Conservation (phyloP, 2,329 filamentous ascomycete genomes). For the Coniochaeta sp. region DNA sequence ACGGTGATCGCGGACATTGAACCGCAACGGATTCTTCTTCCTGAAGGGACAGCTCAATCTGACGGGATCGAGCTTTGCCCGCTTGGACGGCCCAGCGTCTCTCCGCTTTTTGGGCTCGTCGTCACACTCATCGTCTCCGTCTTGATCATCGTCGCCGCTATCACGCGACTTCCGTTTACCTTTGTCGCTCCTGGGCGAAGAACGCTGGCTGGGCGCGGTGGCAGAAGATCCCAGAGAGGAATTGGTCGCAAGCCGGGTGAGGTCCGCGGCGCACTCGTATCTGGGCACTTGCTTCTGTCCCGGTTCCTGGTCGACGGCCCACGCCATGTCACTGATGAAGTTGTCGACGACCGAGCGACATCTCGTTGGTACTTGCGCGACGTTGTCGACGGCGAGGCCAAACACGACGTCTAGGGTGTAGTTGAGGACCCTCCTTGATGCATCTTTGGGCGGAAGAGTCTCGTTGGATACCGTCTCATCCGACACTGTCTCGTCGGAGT, state of each 20-base stretch:
- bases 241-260: background rate
- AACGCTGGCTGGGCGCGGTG: background rate
- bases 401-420: conserved; percentile 5
- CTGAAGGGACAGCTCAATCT: conserved; percentile 29
- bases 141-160: background rate
- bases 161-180: conserved; percentile 4
- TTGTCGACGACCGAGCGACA: conserved; percentile 5
- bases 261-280: background rate
- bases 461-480: conserved; percentile 4
- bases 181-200: background rate
- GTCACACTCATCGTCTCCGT: conserved; percentile 1
- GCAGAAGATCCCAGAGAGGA: background rate
- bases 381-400: background rate
- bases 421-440: conserved; percentile 5
- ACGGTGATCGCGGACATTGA: conserved; percentile 38
- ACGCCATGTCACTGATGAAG: conserved; percentile 5
- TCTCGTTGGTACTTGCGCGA: background rate
- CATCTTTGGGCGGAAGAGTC: conserved; percentile 1
- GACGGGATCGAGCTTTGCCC: background rate
- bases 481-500: background rate
- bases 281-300: background rate
- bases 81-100: conserved; percentile 3
- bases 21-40: conserved; percentile 35
- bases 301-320: conserved; percentile 3
- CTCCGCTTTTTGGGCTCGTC: background rate